Evolutionary conservation across 495 filamentous ascomycete genomes (phyloP).

Genomic region (Bacidia gigantensis): DNA sequence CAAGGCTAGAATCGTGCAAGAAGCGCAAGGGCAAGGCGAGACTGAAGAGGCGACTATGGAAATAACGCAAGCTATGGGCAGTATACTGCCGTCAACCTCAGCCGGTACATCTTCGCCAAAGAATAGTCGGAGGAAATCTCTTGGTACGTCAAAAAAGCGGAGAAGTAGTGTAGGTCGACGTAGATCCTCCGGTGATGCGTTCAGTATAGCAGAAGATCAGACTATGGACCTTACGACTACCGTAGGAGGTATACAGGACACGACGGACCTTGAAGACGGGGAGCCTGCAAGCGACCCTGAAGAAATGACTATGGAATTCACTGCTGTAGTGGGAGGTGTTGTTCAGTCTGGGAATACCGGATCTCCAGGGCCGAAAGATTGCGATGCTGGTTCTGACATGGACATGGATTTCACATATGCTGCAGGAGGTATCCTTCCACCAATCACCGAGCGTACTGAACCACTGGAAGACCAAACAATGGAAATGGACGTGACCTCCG

Average conservation of each 20-base stretch:
- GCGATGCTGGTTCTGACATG: constrained; percentile 19
- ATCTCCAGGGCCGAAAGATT: constrained; percentile 5
- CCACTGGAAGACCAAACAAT: constrained; percentile 34
- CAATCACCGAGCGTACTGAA: constrained; percentile 25
- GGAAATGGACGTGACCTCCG: constrained; percentile 48
- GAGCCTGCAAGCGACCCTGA: constrained; percentile 40
- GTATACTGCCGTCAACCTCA: constrained; percentile 30
- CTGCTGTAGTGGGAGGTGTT: constrained; percentile 55
- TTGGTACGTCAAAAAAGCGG: constrained; percentile 6
- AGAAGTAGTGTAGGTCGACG: constrained; percentile 16
- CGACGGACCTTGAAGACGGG: constrained; percentile 14
- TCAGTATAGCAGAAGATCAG: constrained; percentile 15
- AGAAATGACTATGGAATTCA: constrained; percentile 75
- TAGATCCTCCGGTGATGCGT: constrained; percentile 15
- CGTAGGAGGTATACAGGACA: constrained; percentile 55
- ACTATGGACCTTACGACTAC: constrained; percentile 25
- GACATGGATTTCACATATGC: constrained; percentile 65
- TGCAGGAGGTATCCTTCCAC: constrained; percentile 47
- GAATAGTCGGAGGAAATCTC: constrained; percentile 8
- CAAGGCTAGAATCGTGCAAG: constrained; percentile 19
- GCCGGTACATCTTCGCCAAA: constrained; percentile 24
- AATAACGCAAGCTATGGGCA: constrained; percentile 60
- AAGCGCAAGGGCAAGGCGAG: constrained; percentile 19
- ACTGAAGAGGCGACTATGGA: constrained; percentile 61
- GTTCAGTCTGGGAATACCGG: constrained; percentile 23